Percentiles rank a stretch among this genome's conserved stretches.
These are phyloP conservation scores for Amanita muscaria DNA, from an alignment of 768 basidiomycete species.

Conservation along the genomic window DNA sequence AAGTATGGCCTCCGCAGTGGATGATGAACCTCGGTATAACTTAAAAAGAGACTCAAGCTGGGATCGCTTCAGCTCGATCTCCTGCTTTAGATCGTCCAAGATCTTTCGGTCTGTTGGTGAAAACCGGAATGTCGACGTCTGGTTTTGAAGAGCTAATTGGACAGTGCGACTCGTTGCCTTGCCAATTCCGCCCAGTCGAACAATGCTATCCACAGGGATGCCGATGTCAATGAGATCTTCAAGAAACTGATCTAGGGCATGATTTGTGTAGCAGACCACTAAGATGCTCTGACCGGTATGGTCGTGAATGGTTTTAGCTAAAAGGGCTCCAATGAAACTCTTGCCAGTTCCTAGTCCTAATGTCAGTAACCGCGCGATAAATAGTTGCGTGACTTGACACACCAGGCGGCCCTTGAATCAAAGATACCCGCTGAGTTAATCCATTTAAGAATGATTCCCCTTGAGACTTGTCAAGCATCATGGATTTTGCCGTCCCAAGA, in stretches of 20 bases:
- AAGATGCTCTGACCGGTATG: slow-evolving; percentile 42
- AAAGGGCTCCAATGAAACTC: slow-evolving; percentile 60
- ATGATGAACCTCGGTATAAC: slow-evolving; percentile 16
- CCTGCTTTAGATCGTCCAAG: slow-evolving; percentile 32
- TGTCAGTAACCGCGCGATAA: neutral
- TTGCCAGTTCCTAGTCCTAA: slow-evolving; percentile 54
- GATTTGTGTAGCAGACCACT: slow-evolving; percentile 68
- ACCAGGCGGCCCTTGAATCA: slow-evolving; percentile 73
- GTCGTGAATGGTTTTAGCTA: slow-evolving; percentile 52
- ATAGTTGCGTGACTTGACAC: neutral
- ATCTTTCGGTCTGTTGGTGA: slow-evolving; percentile 28
- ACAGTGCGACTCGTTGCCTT: slow-evolving; percentile 43
- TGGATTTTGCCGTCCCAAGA: slow-evolving; percentile 27
- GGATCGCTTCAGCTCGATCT: slow-evolving; percentile 8
- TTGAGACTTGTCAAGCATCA: slow-evolving; percentile 47
- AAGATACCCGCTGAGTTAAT: slow-evolving; percentile 44
- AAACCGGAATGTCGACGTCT: slow-evolving; percentile 19
- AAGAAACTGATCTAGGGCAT: slow-evolving; percentile 65
- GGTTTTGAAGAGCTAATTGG: slow-evolving; percentile 34
- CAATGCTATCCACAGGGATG: slow-evolving; percentile 39
- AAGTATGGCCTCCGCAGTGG: slow-evolving; percentile 26
- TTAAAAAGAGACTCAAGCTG: slow-evolving; percentile 23
- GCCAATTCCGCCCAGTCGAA: slow-evolving; percentile 47
- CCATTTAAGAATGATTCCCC: slow-evolving; percentile 38
- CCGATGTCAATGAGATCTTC: slow-evolving; percentile 53